These are phyloP conservation scores for Trichoderma parareesei DNA, from an alignment of 495 filamentous ascomycete species.

Conservation along the genomic window DNA sequence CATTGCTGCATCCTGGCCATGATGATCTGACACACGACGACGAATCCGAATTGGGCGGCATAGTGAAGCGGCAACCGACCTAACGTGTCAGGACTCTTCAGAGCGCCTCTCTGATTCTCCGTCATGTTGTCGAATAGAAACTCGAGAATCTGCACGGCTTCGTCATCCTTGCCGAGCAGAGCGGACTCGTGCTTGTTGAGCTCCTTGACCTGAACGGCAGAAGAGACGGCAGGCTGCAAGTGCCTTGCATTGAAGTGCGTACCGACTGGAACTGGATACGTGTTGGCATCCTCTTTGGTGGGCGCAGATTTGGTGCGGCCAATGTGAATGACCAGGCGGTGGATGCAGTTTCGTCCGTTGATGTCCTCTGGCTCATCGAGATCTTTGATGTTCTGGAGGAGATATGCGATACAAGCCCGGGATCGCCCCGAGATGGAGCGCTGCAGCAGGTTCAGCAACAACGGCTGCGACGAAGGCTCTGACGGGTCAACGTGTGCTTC, in stretches of 20 bases:
- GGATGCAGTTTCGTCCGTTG: conserved; percentile 87
- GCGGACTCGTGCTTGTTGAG: conserved; percentile 41
- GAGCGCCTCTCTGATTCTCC: conserved; percentile 57
- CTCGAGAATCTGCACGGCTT: conserved; percentile 63
- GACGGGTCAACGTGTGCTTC: conserved; percentile 32
- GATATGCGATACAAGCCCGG: conserved; percentile 54
- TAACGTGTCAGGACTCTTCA: conserved; percentile 64
- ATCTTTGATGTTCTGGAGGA: conserved; percentile 57
- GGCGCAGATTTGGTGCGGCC: conserved; percentile 64
- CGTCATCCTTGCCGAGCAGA: conserved; percentile 59
- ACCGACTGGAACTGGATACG: conserved; percentile 38
- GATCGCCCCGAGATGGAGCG: conserved; percentile 68
- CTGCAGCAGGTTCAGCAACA: conserved; percentile 75
- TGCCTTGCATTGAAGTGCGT: conserved; percentile 55
- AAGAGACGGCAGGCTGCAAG: conserved; percentile 60
- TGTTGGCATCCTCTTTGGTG: conserved; percentile 38
- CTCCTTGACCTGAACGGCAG: conserved; percentile 40
- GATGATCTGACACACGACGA: conserved; percentile 76
- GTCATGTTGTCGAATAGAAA: conserved; percentile 64
- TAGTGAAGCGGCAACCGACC: conserved; percentile 90
- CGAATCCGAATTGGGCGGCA: conserved; percentile 89
- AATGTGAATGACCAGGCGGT: conserved; percentile 83
- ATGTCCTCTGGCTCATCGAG: conserved; percentile 86
- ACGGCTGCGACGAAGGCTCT: conserved; percentile 46
- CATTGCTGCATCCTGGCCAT: conserved; percentile 83